Conservation (phyloP, 345 rosid genomes). For the Gossypium thurberi region DNA sequence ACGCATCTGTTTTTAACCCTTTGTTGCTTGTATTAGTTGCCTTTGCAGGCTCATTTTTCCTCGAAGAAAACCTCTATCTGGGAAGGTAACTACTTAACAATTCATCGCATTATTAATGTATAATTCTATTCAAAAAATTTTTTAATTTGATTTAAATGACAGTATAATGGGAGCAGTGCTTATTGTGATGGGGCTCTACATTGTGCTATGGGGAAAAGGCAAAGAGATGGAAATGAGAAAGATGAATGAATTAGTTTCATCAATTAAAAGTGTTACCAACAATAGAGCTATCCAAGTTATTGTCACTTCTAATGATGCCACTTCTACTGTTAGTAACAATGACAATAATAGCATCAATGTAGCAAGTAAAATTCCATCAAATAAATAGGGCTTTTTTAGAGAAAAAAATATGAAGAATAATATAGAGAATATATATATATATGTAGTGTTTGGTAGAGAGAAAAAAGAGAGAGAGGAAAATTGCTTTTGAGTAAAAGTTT, state of each 20-base stretch:
- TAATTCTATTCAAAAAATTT: too few relatives aligned
- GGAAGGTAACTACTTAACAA: neutral
- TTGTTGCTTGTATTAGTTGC: neutral
- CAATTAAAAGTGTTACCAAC: neutral
- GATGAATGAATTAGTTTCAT: neutral
- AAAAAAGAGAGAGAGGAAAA: neutral
- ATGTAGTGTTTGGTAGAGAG: too few relatives aligned
- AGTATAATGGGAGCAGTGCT: slow-evolving; percentile 44
- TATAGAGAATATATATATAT: too few relatives aligned
- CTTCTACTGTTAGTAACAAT: neutral
- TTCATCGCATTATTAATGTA: too few relatives aligned
- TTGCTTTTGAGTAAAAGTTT: neutral
- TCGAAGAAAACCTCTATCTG: slow-evolving; percentile 5
- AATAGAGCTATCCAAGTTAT: neutral
- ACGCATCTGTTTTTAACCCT: neutral
- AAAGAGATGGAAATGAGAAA: slow-evolving; percentile 39
- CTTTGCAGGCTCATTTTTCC: neutral
- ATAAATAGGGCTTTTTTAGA: neutral
- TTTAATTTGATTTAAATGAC: neutral
- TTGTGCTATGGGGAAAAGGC: slow-evolving; percentile 51
- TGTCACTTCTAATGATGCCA: neutral
- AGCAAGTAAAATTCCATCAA: neutral
- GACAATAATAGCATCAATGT: neutral
- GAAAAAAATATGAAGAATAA: neutral
- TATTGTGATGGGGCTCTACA: slow-evolving; percentile 40